Base-by-base conservation (phyloP, 768 basidiomycete species). In the Boletus subparvulus region DNA sequence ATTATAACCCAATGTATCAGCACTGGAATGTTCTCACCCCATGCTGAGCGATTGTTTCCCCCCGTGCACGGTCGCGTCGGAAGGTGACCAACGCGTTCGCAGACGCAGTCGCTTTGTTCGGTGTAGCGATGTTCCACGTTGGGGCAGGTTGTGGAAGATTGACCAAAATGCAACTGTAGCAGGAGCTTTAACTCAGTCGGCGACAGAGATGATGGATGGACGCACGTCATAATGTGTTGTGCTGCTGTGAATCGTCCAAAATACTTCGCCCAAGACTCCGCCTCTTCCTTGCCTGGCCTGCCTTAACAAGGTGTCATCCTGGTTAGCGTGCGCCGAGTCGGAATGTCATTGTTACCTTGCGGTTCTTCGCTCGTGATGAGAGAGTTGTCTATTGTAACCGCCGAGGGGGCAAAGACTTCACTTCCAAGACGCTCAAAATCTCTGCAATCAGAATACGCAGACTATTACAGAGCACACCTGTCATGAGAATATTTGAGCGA, bases 71-170 rank as follows among this genome's bases (percentile, higher is more conserved):
- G 39, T 69, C 68, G 42, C 63, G 61, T 54, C 67, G 59, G 39
- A 67, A 54, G 7, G 63, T 69, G 33, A 63, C 60, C 42, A 65
- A 14, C 19, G 49, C 60, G 44, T 67, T 69, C 9, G 68, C 68
- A 36, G 68, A 69, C 28, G 63, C 65, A 10, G 61, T 58, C 32
- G 63, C 65, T 24, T 52, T 57, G 52, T 45, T 58, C 11, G 61
- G 68, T 42, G 39, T 59, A 11, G 58, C 58, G 12, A 69, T 61
- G 40, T 63, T 65, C 62, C 63, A 62, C 21, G 48, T 54, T 1
- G 58, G 58, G 3, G 33, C 52, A 40, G 68, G 68, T 44, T 69
- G 65, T 7, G 68, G 67, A 43, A 69, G 68, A 57, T 67, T 61
- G 19, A 67, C 63, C 32, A 69, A 47, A 47, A 67, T 44, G 33